Base-by-base conservation (phyloP, 805 yeast genomes). In the Candida pseudoglaebosa region DNA sequence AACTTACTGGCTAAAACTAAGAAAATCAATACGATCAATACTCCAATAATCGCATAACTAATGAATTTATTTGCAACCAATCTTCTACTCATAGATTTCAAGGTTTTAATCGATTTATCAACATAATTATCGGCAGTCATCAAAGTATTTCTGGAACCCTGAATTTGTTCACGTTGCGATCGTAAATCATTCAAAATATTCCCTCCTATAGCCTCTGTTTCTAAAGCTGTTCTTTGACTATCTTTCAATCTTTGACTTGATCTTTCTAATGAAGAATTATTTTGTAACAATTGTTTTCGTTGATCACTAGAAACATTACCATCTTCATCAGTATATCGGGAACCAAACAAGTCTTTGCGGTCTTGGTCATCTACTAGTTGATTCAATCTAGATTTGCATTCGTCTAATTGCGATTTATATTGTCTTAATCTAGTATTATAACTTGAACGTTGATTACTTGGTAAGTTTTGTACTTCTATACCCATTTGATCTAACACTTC, bases 111-210 rank as follows among this genome's bases (percentile, higher is more conserved):
- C 40, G 93, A 82, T 56, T 84, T 82, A 62, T 93, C 98, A 38
- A 93, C 96, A 54, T 90, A 88, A 1, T 84, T 79, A 57, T 93
- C 98, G 0, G 98, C 98, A 45, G 89, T 91, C 62, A 77, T 76
- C 36, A 93, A 67, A 0, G 95, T 86, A 51, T 84, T 85, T 59
- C 97, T 78, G 16, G 96, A 79, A 51, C 90, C 88, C 38, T 78
- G 68, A 32, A 93, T 77, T 54, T 95, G 97, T 54, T 93, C 99
- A 42, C 99, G 72, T 65, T 93, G 99, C 18, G 95, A 82, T 44
- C 96, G 74, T 48, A 93, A 68, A 57, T 91, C 96, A 51, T 80
- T 80, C 64, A 93, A 73, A 37, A 93, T 93, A 47, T 84, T 83
- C 10, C 96, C 87, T 1, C 99, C 99, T 37, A 93, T 80, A 22